Percentiles rank a stretch among this genome's conserved stretches.
Evolutionary conservation across 495 filamentous ascomycete species (phyloP).

Genomic region (Xylaria scruposa): DNA sequence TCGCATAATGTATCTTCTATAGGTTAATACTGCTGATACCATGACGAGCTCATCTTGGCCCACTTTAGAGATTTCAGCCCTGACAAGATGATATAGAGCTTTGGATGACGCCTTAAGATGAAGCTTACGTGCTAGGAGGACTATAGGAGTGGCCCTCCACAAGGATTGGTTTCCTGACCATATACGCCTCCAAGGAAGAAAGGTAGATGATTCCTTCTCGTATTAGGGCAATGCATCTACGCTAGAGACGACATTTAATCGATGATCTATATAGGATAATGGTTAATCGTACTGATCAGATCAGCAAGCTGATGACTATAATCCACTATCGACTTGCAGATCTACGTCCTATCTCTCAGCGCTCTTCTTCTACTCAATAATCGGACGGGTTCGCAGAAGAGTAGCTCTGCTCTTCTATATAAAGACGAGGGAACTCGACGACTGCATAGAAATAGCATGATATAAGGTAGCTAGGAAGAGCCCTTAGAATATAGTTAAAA

Average conservation of each 20-base stretch:
- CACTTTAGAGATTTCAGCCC: neutral
- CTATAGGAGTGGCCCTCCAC: neutral
- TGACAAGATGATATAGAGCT: neutral
- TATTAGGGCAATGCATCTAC: neutral
- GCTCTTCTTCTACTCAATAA: neutral
- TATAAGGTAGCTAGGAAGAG: neutral
- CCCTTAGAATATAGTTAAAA: neutral
- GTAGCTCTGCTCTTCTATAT: neutral
- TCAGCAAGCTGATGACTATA: neutral
- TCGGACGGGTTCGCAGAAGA: neutral
- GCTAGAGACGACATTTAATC: neutral
- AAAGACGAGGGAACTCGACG: neutral
- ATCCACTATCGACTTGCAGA: neutral
- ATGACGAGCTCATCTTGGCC: neutral
- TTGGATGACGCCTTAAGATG: neutral
- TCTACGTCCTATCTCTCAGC: neutral
- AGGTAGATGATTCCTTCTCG: neutral
- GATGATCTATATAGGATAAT: neutral
- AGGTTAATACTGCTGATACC: neutral
- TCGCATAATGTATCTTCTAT: too few species aligned
- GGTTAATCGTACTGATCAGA: neutral
- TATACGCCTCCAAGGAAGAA: neutral
- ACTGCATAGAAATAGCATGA: neutral
- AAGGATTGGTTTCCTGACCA: neutral
- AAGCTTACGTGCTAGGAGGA: neutral